Percentiles rank a stretch among this genome's conserved stretches.
Evolutionary conservation across 192 early-diverging fungal species (phyloP).

Genomic region (Umbelopsis isabellina): DNA sequence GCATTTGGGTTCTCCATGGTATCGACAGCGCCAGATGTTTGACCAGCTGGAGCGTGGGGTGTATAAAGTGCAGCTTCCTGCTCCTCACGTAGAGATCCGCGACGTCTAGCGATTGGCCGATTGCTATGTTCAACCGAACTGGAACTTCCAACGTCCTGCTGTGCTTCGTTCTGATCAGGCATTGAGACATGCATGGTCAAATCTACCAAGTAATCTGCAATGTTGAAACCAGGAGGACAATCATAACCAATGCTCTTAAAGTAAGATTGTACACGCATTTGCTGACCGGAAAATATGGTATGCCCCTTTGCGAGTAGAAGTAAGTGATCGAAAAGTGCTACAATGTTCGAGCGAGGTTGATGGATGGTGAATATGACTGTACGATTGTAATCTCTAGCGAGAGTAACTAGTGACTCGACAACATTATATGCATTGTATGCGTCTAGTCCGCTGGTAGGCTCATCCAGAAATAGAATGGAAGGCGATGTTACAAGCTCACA

Average conservation of each 20-base stretch:
- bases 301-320: conserved; percentile 83
- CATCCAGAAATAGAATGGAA: conserved; percentile 89
- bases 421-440: conserved; percentile 95
- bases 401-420: conserved; percentile 80
- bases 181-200: conserved; percentile 62
- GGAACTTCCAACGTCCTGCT: neutral
- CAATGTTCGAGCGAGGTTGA: conserved; percentile 93
- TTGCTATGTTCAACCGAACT: neutral
- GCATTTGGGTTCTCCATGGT: conserved; percentile 29
- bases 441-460: conserved; percentile 85
- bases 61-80: conserved; percentile 27
- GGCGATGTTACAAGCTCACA: conserved; percentile 92
- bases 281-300: conserved; percentile 83
- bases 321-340: conserved; percentile 87
- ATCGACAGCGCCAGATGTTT: neutral
- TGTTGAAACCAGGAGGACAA: conserved; percentile 88
- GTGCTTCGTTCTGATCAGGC: neutral
- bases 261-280: conserved; percentile 61
- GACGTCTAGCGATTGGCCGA: conserved; percentile 3
- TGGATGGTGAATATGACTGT: conserved; percentile 93
- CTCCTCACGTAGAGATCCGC: conserved; percentile 12
- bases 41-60: conserved; percentile 1
- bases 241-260: conserved; percentile 78
- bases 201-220: conserved; percentile 85
- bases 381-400: conserved; percentile 77